Percentiles rank a stretch among this genome's conserved stretches.
Conservation (phyloP, 2,329 filamentous ascomycete species). For the Penicillium olsonii region DNA sequence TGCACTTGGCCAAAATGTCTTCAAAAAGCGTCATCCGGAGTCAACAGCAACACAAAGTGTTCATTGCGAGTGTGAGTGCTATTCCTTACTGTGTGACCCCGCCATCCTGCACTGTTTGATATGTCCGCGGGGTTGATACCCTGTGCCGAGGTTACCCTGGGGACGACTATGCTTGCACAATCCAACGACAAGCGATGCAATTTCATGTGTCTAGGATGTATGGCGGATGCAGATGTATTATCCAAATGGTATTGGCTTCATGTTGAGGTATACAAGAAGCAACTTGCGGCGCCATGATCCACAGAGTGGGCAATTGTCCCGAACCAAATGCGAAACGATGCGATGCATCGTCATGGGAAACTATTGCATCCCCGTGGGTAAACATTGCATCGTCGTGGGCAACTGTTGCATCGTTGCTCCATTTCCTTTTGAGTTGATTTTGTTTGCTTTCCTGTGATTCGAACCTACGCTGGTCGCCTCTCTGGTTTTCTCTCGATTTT, state of each 20-base stretch:
- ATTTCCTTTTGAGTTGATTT: neutral
- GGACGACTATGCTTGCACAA: neutral
- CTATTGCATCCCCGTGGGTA: no score
- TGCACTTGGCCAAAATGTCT: constrained; percentile 18
- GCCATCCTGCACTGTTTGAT: neutral
- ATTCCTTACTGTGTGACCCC: neutral
- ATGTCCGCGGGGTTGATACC: neutral
- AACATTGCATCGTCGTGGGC: no score
- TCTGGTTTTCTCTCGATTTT: neutral
- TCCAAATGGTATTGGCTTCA: neutral
- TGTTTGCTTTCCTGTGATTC: neutral
- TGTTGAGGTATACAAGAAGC: no score
- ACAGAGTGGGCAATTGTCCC: no score
- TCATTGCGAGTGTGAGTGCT: constrained; percentile 27
- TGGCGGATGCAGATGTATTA: neutral
- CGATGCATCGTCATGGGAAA: neutral
- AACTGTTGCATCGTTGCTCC: neutral
- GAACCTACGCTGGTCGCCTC: neutral
- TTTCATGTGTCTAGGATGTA: neutral
- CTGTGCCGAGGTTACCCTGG: constrained; percentile 1
- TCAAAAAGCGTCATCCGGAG: constrained; percentile 20
- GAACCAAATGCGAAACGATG: no score
- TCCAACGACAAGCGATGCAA: neutral
- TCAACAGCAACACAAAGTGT: constrained; percentile 26
- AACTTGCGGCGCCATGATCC: no score